These are phyloP conservation scores for Fusarium kyushuense DNA, from an alignment of 2,329 filamentous ascomycete species.

Conservation along the genomic window DNA sequence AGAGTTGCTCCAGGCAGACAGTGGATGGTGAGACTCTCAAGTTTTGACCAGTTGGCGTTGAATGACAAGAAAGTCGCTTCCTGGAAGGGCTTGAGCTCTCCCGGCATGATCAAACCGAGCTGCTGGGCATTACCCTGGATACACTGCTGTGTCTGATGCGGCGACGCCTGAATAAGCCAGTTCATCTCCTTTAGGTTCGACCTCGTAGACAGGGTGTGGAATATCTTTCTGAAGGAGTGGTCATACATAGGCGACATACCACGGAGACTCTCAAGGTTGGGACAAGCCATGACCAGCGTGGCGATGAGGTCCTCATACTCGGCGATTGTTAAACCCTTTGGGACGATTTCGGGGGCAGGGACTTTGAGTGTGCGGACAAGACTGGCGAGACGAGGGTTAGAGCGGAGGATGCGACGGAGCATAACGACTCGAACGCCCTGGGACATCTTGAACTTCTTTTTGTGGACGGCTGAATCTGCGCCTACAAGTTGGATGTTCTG, in stretches of 20 bases:
- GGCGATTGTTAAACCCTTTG: slow-evolving; percentile 53
- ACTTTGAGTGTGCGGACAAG: slow-evolving; percentile 70
- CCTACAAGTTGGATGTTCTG: slow-evolving; percentile 70
- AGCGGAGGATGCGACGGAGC: slow-evolving; percentile 68
- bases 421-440: slow-evolving; percentile 67
- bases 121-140: slow-evolving; percentile 50
- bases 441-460: slow-evolving; percentile 68
- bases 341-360: slow-evolving; percentile 58
- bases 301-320: slow-evolving; percentile 70
- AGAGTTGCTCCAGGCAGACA: slow-evolving; percentile 68
- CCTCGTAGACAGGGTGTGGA: slow-evolving; percentile 70
- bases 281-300: slow-evolving; percentile 72
- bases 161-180: slow-evolving; percentile 65
- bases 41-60: slow-evolving; percentile 67
- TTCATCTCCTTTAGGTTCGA: slow-evolving; percentile 67
- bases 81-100: slow-evolving; percentile 49
- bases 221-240: slow-evolving; percentile 67
- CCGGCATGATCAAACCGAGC: slow-evolving; percentile 47
- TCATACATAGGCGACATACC: slow-evolving; percentile 67
- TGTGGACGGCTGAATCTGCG: slow-evolving; percentile 65
- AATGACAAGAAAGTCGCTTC: slow-evolving; percentile 62
- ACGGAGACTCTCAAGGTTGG: slow-evolving; percentile 70
- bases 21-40: slow-evolving; percentile 69
- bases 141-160: slow-evolving; percentile 49
- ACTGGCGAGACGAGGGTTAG: slow-evolving; percentile 64